phyloP scores from a whole-genome alignment of 78 protist species.

The Dictyostelium brefeldianum region DNA sequence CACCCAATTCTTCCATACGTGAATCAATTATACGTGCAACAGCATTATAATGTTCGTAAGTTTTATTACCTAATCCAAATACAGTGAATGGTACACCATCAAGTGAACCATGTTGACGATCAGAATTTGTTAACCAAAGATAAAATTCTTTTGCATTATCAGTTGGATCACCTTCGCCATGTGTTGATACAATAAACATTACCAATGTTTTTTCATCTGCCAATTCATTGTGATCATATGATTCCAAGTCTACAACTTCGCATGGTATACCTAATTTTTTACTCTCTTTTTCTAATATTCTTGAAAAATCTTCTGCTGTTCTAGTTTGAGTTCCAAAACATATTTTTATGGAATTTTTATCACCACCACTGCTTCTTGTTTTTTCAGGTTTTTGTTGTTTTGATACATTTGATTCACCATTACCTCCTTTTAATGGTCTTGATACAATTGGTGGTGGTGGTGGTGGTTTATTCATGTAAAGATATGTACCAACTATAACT shows the following conservation, averaged over 20 bases:
- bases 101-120: constrained; percentile 22
- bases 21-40: constrained; percentile 87
- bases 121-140: constrained; percentile 62
- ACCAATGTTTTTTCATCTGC: constrained; percentile 23
- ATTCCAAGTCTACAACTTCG: constrained; percentile 82
- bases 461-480: constrained; percentile 74
- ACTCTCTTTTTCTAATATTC: constrained; percentile 85
- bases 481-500: constrained; percentile 65
- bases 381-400: neutral
- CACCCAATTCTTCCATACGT: constrained; percentile 89
- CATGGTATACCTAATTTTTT: constrained; percentile 73
- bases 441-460: constrained; percentile 46
- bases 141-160: constrained; percentile 91
- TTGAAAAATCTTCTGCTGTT: constrained; percentile 92
- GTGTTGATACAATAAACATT: constrained; percentile 90
- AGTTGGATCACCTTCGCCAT: constrained; percentile 97
- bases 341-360: constrained; percentile 30
- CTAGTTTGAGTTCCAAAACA: constrained; percentile 94
- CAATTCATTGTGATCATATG: constrained; percentile 59
- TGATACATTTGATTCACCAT: neutral
- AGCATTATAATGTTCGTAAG: constrained; percentile 93
- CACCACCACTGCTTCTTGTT: neutral
- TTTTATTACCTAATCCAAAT: constrained; percentile 96
- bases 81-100: constrained; percentile 74
- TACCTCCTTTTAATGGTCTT: neutral